These are phyloP conservation scores for Ceratocystis eucalypticola DNA, from an alignment of 2,329 filamentous ascomycete species.

Conservation along the genomic window DNA sequence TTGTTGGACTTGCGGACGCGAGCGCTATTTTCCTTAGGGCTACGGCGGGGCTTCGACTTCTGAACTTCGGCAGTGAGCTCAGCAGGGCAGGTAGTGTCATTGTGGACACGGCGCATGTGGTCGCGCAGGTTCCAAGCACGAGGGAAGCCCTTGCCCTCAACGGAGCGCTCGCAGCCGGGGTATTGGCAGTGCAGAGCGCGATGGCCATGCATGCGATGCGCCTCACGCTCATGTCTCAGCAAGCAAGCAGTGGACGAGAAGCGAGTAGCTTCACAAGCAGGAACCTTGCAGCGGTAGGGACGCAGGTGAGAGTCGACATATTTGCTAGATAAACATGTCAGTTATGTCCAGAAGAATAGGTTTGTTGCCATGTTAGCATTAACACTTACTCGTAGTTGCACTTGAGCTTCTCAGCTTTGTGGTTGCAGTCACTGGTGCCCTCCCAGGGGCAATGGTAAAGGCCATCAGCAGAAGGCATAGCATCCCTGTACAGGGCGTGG, in stretches of 20 bases:
- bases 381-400: constrained; percentile 90
- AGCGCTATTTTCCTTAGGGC: constrained; percentile 5
- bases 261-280: constrained; percentile 67
- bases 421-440: constrained; percentile 57
- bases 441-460: constrained; percentile 89
- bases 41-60: constrained; percentile 21
- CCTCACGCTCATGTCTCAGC: constrained; percentile 87
- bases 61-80: constrained; percentile 32
- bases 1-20: constrained; percentile 18
- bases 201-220: constrained; percentile 89
- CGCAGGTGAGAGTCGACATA: constrained; percentile 94
- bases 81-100: constrained; percentile 35
- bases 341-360: neutral
- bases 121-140: constrained; percentile 92
- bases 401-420: constrained; percentile 91
- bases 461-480: constrained; percentile 52
- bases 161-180: constrained; percentile 71
- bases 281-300: constrained; percentile 86
- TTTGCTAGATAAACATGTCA: constrained; percentile 48
- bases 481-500: constrained; percentile 59
- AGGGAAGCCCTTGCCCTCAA: constrained; percentile 76
- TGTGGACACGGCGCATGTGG: constrained; percentile 93
- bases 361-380: too few species aligned
- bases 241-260: constrained; percentile 95
- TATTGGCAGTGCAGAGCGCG: constrained; percentile 86